Conservation (phyloP, 2,329 filamentous ascomycete species). For the Fusarium verrucosum region DNA sequence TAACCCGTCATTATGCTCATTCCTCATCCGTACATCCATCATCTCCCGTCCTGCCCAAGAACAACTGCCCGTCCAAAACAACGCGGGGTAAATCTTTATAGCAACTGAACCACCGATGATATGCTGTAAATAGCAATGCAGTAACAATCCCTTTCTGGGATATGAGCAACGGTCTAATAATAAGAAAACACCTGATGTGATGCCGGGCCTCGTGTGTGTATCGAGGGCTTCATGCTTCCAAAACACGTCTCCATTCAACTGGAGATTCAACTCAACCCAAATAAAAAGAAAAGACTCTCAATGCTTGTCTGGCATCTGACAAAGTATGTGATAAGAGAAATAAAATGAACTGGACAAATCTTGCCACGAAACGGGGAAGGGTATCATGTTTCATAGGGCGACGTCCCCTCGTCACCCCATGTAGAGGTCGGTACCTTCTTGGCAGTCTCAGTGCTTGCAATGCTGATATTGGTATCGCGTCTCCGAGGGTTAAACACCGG, state of each 20-base stretch:
- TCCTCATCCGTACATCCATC: conserved; percentile 31
- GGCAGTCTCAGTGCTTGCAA: conserved; percentile 70
- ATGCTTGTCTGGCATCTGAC: conserved; percentile 32
- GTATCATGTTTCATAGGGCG: conserved; percentile 42
- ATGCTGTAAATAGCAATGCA: conserved; percentile 25
- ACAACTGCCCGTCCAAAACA: conserved; percentile 16
- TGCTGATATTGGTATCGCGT: conserved; percentile 68
- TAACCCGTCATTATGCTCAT: conserved; percentile 33
- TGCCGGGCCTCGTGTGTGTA: conserved; percentile 10
- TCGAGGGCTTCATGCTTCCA: conserved; percentile 23
- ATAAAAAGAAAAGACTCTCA: conserved; percentile 16
- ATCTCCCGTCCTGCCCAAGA: conserved; percentile 19
- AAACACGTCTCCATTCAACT: conserved; percentile 32
- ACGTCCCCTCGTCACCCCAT: conserved; percentile 48
- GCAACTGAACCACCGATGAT: conserved; percentile 35
- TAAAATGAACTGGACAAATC: conserved; percentile 22
- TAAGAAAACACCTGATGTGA: conserved; percentile 32
- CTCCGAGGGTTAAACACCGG: conserved; percentile 55
- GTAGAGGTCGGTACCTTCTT: conserved; percentile 60
- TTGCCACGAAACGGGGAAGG: conserved; percentile 29
- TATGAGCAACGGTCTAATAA: conserved; percentile 38
- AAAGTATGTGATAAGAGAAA: conserved; percentile 31
- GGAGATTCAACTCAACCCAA: conserved; percentile 28
- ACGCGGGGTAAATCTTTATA: conserved; percentile 14
- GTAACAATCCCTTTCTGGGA: conserved; percentile 25